These are phyloP conservation scores for Flaveria bidentis DNA, from an alignment of 129 eudicot genomes.

Conservation along the genomic window DNA sequence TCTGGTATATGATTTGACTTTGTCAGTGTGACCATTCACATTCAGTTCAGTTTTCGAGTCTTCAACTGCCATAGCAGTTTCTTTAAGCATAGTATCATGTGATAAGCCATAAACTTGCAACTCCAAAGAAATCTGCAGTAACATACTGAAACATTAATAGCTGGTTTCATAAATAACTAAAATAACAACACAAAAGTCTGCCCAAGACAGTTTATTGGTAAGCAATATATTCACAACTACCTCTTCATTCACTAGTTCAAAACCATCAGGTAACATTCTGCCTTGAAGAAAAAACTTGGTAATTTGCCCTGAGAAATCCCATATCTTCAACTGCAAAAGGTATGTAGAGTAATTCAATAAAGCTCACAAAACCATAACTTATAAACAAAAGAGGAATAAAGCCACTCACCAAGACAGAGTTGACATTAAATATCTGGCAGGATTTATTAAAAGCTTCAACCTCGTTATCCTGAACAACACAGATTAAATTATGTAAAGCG, in stretches of 20 bases:
- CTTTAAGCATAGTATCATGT: constrained; percentile 24
- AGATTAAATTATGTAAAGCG: constrained; percentile 17
- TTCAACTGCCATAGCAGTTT: constrained; percentile 33
- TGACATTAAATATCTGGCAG: constrained; percentile 49
- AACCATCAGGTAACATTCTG: constrained; percentile 27
- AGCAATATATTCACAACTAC: constrained; percentile 31
- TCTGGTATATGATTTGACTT: constrained; percentile 33
- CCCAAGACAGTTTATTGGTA: neutral
- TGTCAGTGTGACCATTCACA: constrained; percentile 54
- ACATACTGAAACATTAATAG: neutral
- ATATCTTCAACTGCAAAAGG: constrained; percentile 62
- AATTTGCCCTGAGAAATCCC: constrained; percentile 91
- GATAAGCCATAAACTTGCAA: constrained; percentile 64
- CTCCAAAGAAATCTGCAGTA: constrained; percentile 58
- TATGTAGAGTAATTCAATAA: constrained; percentile 22
- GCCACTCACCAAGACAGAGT: constrained; percentile 57
- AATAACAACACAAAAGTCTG: neutral
- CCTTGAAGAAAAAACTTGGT: constrained; percentile 47
- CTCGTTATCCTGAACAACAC: constrained; percentile 57
- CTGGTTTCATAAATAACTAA: neutral
- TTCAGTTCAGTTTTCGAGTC: constrained; percentile 25
- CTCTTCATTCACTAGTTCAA: constrained; percentile 53
- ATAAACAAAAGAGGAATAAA: neutral
- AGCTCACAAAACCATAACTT: neutral
- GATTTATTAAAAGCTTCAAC: constrained; percentile 51